Conservation (phyloP, 495 filamentous ascomycete species). For the Hyaloscypha variabilis region DNA sequence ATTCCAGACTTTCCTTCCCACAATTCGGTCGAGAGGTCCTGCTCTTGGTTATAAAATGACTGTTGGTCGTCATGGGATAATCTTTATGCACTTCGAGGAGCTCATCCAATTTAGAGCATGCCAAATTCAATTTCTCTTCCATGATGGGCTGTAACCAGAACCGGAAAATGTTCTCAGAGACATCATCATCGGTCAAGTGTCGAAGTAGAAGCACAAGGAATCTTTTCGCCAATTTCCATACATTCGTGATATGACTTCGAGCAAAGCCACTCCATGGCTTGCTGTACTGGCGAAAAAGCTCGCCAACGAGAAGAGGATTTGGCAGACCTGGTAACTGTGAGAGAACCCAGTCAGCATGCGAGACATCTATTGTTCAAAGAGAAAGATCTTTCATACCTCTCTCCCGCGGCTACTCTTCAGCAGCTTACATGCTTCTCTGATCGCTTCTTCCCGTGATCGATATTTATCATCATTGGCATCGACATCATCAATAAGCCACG, state of each 20-base stretch:
- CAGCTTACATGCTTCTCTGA: slow-evolving; percentile 14
- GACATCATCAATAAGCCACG: slow-evolving; percentile 12
- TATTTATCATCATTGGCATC: not conserved
- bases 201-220: slow-evolving; percentile 37
- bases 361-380: not conserved
- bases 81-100: slow-evolving; percentile 41
- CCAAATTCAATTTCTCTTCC: slow-evolving; percentile 31
- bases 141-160: slow-evolving; percentile 41
- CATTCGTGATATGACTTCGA: slow-evolving; percentile 30
- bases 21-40: slow-evolving; percentile 11
- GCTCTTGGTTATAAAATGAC: slow-evolving; percentile 28
- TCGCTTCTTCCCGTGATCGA: slow-evolving; percentile 17
- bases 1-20: not conserved
- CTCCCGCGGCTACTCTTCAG: slow-evolving; percentile 22
- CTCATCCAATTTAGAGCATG: slow-evolving; percentile 41
- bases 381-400: slow-evolving; percentile 14
- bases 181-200: slow-evolving; percentile 34
- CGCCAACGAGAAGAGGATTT: slow-evolving; percentile 37
- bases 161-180: slow-evolving; percentile 32
- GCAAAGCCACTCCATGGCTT: slow-evolving; percentile 37
- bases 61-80: slow-evolving; percentile 33
- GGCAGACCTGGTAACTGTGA: slow-evolving; percentile 37
- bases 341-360: not conserved
- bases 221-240: slow-evolving; percentile 30
- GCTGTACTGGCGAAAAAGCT: slow-evolving; percentile 39